phyloP scores from a whole-genome alignment of 2,329 filamentous ascomycete genomes.

The Ilyonectria robusta region DNA sequence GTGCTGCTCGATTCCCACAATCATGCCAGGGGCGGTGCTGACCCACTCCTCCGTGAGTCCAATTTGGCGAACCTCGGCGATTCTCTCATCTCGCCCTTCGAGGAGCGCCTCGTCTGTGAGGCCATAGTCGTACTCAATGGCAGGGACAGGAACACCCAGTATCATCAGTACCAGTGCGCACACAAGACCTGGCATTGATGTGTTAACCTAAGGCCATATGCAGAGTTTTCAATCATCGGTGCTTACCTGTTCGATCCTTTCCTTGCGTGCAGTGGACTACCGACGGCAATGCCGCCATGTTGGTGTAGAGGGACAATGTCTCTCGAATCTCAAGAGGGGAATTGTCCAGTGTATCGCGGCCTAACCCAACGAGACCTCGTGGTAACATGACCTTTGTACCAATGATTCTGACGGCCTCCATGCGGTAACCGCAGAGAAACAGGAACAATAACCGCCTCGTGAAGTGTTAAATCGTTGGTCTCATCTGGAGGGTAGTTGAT shows the following conservation, averaged over 20 bases:
- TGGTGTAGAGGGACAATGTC: slow-evolving; percentile 50
- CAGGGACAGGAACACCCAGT: slow-evolving; percentile 68
- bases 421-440: slow-evolving; percentile 76
- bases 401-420: slow-evolving; percentile 78
- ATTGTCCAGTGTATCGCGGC: slow-evolving; percentile 77
- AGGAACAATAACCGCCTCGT: slow-evolving; percentile 67
- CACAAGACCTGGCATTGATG: slow-evolving; percentile 72
- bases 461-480: not conserved
- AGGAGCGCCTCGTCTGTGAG: slow-evolving; percentile 73
- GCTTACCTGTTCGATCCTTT: slow-evolving; percentile 76
- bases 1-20: slow-evolving; percentile 70
- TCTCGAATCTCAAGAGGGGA: slow-evolving; percentile 73
- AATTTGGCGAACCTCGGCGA: slow-evolving; percentile 78
- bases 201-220: not conserved
- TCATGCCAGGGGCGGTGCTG: slow-evolving; percentile 74
- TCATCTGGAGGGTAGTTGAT: not conserved
- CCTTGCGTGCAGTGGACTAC: slow-evolving; percentile 90
- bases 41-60: slow-evolving; percentile 83
- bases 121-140: slow-evolving; percentile 80
- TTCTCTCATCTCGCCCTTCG: slow-evolving; percentile 72
- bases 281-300: slow-evolving; percentile 68
- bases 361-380: slow-evolving; percentile 79
- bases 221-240: not conserved
- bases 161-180: slow-evolving; percentile 78
- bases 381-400: slow-evolving; percentile 79